Conservation (phyloP, 2,329 filamentous ascomycete species). For the Cadophora luteo-olivacea region DNA sequence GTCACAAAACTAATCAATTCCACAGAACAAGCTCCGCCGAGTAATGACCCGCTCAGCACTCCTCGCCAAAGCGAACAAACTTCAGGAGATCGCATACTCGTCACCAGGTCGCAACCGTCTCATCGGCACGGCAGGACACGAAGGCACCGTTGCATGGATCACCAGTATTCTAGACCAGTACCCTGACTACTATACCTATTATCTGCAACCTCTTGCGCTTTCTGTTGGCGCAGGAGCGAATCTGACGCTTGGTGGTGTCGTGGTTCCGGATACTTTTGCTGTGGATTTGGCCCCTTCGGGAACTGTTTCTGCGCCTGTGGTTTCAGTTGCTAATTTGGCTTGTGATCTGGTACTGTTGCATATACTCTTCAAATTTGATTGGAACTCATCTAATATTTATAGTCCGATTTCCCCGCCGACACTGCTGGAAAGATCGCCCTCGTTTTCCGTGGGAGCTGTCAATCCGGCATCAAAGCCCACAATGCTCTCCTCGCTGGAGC, state of each 20-base stretch:
- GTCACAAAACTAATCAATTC: background rate
- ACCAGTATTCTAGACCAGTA: slow-evolving; percentile 47
- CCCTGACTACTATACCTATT: slow-evolving; percentile 47
- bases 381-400: background rate
- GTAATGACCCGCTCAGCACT: slow-evolving; percentile 39
- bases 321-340: slow-evolving; percentile 30
- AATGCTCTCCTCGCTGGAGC: slow-evolving; percentile 73
- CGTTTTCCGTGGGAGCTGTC: slow-evolving; percentile 70
- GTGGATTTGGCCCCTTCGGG: slow-evolving; percentile 28
- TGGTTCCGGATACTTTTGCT: slow-evolving; percentile 22
- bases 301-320: slow-evolving; percentile 25
- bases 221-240: slow-evolving; percentile 21
- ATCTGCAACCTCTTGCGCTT: slow-evolving; percentile 52
- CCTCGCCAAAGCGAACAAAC: slow-evolving; percentile 51
- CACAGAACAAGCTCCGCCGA: slow-evolving; percentile 13
- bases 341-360: slow-evolving; percentile 28
- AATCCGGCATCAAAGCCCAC: slow-evolving; percentile 73
- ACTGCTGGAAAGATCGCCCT: slow-evolving; percentile 69
- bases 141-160: slow-evolving; percentile 54
- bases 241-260: slow-evolving; percentile 22
- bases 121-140: slow-evolving; percentile 54
- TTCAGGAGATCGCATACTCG: slow-evolving; percentile 53
- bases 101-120: slow-evolving; percentile 50
- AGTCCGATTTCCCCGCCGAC: slow-evolving; percentile 62
- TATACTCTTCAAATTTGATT: background rate